A percentile compares a stretch with the other conserved stretches of the same genome.
Evolutionary conservation across 495 filamentous ascomycete genomes (phyloP).

Genomic region (Penicillium egyptiacum): DNA sequence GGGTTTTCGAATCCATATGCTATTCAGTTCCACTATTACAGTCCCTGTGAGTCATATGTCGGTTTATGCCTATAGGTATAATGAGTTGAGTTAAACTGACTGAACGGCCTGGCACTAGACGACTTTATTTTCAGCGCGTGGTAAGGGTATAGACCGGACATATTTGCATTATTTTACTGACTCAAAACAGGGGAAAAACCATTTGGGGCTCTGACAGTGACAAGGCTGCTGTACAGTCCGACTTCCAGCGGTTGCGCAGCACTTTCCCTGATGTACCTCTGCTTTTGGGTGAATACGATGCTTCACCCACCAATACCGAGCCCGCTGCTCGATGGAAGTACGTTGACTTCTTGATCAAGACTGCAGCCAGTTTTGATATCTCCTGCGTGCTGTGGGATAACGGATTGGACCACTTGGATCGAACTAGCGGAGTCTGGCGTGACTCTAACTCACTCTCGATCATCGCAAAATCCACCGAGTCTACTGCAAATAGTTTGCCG

Average conservation of each 20-base stretch:
- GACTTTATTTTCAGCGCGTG: conserved; percentile 54
- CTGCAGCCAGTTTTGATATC: conserved; percentile 46
- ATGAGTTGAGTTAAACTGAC: not conserved
- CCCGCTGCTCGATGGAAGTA: conserved; percentile 59
- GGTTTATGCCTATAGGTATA: conserved; percentile 1
- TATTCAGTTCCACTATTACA: conserved; percentile 65
- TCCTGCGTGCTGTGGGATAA: conserved; percentile 60
- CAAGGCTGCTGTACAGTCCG: conserved; percentile 48
- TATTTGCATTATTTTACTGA: conserved; percentile 1
- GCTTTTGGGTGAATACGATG: conserved; percentile 60
- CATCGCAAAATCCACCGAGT: conserved; percentile 42
- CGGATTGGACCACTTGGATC: conserved; percentile 44
- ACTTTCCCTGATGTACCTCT: conserved; percentile 57
- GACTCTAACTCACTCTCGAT: conserved; percentile 51
- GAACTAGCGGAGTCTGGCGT: conserved; percentile 46
- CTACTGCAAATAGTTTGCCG: conserved; percentile 51
- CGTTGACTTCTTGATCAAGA: conserved; percentile 53
- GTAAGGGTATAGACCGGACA: conserved; percentile 9
- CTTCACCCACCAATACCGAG: conserved; percentile 49
- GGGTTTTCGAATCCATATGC: conserved; percentile 58
- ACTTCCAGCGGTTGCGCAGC: conserved; percentile 49
- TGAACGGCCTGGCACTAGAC: conserved; percentile 16
- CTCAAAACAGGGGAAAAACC: conserved; percentile 51
- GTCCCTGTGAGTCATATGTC: conserved; percentile 45
- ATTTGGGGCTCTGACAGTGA: conserved; percentile 59